Evolutionary conservation across 2,329 filamentous ascomycete genomes (phyloP).

Genomic region (Acephala macrosclerotiorum): DNA sequence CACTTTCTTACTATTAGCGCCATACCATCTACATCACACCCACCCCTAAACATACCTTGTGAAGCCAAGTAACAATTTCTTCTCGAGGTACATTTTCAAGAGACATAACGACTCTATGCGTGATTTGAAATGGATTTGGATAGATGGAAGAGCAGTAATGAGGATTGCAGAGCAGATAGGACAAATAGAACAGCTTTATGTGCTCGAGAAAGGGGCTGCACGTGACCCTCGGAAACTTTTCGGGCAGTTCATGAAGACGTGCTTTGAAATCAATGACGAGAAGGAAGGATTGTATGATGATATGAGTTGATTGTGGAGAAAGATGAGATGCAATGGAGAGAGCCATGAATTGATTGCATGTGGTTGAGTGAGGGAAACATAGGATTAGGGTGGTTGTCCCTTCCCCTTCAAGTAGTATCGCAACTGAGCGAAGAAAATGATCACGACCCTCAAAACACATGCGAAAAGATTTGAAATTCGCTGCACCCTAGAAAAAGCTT

Average conservation of each 20-base stretch:
- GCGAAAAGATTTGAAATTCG: too few species aligned
- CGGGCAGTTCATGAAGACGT: not conserved
- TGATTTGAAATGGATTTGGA: too few species aligned
- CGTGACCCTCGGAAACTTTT: conserved; percentile 12
- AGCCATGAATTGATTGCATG: too few species aligned
- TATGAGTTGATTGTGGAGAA: not conserved
- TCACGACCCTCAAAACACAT: too few species aligned
- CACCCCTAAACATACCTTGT: conserved; percentile 6
- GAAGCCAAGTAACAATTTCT: conserved; percentile 11
- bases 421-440: too few species aligned
- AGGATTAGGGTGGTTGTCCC: too few species aligned
- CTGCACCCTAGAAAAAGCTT: too few species aligned
- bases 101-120: not conserved
- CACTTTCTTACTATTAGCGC: not conserved
- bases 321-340: not conserved
- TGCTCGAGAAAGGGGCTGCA: not conserved
- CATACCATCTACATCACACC: not conserved
- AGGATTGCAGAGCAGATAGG: not conserved
- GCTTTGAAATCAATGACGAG: not conserved
- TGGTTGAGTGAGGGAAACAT: too few species aligned
- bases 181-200: not conserved
- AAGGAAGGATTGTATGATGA: not conserved
- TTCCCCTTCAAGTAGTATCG: too few species aligned
- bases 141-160: not conserved
- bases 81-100: conserved; percentile 3